Conservation (phyloP, 2,329 filamentous ascomycete genomes). For the Fusarium sterilihyphosum region DNA sequence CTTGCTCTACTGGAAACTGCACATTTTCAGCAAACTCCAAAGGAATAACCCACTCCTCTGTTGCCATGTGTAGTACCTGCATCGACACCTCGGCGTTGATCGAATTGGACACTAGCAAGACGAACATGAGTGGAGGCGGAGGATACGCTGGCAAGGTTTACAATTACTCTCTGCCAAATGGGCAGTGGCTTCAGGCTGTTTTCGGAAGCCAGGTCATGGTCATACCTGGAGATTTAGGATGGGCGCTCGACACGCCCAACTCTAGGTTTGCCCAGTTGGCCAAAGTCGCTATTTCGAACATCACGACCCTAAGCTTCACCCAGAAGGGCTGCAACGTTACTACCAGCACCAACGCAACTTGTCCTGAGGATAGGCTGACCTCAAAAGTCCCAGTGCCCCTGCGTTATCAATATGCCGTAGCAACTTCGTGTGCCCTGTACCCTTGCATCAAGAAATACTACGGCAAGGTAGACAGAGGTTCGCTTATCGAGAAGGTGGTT, state of each 20-base stretch:
- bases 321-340: not conserved
- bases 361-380: not conserved
- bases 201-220: rapidly evolving
- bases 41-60: not conserved
- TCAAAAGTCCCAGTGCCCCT: not conserved
- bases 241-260: not conserved
- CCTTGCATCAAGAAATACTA: slow-evolving; percentile 12
- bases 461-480: not conserved
- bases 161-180: slow-evolving; percentile 1
- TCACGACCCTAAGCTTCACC: not conserved
- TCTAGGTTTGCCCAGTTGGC: not conserved
- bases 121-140: rapidly evolving
- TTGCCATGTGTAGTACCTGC: slow-evolving; percentile 7
- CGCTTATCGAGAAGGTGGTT: not conserved
- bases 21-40: not conserved
- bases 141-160: not conserved
- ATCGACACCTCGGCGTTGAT: not conserved
- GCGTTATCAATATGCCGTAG: not conserved
- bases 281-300: not conserved
- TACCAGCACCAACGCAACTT: not conserved
- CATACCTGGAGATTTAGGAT: not conserved
- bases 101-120: not conserved
- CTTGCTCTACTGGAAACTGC: slow-evolving; percentile 3
- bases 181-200: not conserved
- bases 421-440: not conserved